phyloP scores from a whole-genome alignment of 768 basidiomycete species.

The Russula brevipes region DNA sequence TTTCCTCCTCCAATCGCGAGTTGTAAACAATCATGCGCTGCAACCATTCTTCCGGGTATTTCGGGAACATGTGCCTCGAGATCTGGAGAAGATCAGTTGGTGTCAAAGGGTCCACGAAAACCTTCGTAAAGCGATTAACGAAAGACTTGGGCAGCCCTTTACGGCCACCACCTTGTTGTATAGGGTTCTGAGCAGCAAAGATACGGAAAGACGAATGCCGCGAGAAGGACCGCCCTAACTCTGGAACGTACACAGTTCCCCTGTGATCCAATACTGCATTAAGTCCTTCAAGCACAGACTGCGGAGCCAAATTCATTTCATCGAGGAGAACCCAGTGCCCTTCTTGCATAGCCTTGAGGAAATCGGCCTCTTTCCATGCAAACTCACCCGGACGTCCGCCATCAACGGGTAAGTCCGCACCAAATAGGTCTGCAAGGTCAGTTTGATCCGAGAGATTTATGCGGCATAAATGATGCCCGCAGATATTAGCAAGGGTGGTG shows the following conservation, averaged over 20 bases:
- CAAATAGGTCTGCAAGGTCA: constrained; percentile 92
- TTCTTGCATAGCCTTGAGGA: constrained; percentile 86
- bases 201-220: constrained; percentile 93
- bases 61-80: constrained; percentile 68
- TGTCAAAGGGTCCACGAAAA: constrained; percentile 83
- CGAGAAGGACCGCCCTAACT: constrained; percentile 81
- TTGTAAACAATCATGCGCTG: constrained; percentile 82
- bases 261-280: constrained; percentile 96
- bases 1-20: constrained; percentile 58
- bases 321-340: constrained; percentile 98
- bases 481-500: constrained; percentile 74
- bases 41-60: constrained; percentile 48
- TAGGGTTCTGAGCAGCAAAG: constrained; percentile 96
- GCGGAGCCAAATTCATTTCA: constrained; percentile 98
- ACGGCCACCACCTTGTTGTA: constrained; percentile 92
- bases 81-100: constrained; percentile 72
- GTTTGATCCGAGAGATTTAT: constrained; percentile 99
- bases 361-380: constrained; percentile 96
- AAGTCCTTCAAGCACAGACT: constrained; percentile 92
- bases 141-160: constrained; percentile 98
- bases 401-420: constrained; percentile 92
- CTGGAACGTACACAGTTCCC: constrained; percentile 91
- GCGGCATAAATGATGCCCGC: constrained; percentile 76
- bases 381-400: constrained; percentile 89
- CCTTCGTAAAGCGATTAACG: constrained; percentile 97